Evolutionary conservation across 148 eudicot genomes (phyloP).

Genomic region (Amaranthus hypochondriacus): DNA sequence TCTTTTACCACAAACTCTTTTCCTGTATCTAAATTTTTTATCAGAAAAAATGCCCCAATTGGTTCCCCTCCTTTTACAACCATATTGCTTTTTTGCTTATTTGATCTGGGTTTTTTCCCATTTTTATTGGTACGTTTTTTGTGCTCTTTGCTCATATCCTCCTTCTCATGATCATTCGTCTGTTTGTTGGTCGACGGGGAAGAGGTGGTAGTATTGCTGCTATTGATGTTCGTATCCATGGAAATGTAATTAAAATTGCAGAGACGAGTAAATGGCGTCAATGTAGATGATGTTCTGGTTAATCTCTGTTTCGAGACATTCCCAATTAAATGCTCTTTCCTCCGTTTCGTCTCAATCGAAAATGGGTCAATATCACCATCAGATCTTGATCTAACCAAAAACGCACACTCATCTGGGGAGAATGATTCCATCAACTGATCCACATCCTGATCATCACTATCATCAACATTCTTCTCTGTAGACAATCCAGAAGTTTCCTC

Average conservation of each 20-base stretch:
- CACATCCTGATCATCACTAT: not conserved
- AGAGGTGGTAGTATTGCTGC: not conserved
- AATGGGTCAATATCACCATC: slow-evolving; percentile 62
- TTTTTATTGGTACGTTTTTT: not conserved
- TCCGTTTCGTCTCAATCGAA: slow-evolving; percentile 41
- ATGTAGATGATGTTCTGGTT: slow-evolving; percentile 61
- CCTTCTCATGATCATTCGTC: not conserved
- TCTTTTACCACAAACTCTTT: slow-evolving; percentile 91
- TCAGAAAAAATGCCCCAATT: slow-evolving; percentile 60
- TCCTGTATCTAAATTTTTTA: slow-evolving; percentile 88
- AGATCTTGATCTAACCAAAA: slow-evolving; percentile 70
- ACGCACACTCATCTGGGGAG: slow-evolving; percentile 14
- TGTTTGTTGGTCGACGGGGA: not conserved
- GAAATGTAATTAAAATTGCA: slow-evolving; percentile 32
- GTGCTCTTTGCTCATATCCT: not conserved
- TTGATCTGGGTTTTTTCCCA: slow-evolving; percentile 3
- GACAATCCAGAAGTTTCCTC: not conserved
- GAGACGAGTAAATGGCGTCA: slow-evolving; percentile 27
- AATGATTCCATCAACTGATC: not conserved
- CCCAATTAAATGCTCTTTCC: slow-evolving; percentile 74
- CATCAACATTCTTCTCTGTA: not conserved
- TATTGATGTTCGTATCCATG: not conserved
- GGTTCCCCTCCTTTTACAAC: slow-evolving; percentile 21
- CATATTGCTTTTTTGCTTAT: slow-evolving; percentile 6
- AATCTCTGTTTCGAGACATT: slow-evolving; percentile 62